A percentile compares a stretch with the other conserved stretches of the same genome.
Conservation (phyloP, 805 yeast genomes). For the Yarrowia divulgata region DNA sequence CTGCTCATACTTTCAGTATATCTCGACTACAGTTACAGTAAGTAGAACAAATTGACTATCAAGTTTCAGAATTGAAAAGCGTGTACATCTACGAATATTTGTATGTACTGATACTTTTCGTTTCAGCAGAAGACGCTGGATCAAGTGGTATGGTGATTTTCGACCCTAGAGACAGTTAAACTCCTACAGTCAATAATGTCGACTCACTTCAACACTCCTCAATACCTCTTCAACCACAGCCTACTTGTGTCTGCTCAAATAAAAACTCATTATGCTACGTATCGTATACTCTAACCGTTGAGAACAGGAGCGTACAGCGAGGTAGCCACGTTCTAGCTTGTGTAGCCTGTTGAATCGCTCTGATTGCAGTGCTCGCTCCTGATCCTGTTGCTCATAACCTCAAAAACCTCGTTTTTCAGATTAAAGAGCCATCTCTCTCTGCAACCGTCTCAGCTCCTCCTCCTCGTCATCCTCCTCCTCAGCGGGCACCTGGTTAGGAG, state of each 20-base stretch:
- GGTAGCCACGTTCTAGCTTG: not conserved
- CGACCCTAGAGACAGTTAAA: too few relatives aligned
- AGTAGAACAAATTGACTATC: too few relatives aligned
- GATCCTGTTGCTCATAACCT: conserved; percentile 7
- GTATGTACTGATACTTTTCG: too few relatives aligned
- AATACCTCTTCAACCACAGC: too few relatives aligned
- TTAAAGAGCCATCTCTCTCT: conserved; percentile 55
- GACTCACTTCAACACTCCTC: too few relatives aligned
- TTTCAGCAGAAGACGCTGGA: too few relatives aligned
- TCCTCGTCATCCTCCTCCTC: conserved; percentile 54
- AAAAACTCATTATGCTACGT: conserved; percentile 32
- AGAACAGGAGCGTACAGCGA: not conserved
- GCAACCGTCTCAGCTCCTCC: conserved; percentile 54
- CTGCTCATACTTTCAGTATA: too few relatives aligned
- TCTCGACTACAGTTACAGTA: too few relatives aligned
- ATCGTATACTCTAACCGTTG: conserved; percentile 16
- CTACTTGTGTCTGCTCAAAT: not conserved
- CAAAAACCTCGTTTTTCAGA: not conserved
- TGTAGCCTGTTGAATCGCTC: not conserved
- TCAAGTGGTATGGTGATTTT: too few relatives aligned
- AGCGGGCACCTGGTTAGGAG: conserved; percentile 42
- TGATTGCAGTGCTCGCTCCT: not conserved
- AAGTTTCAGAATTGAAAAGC: too few relatives aligned
- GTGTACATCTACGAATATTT: too few relatives aligned
- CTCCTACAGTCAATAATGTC: too few relatives aligned